These are phyloP conservation scores for Pyrenophora seminiperda DNA, from an alignment of 2,329 filamentous ascomycete genomes.

Conservation along the genomic window DNA sequence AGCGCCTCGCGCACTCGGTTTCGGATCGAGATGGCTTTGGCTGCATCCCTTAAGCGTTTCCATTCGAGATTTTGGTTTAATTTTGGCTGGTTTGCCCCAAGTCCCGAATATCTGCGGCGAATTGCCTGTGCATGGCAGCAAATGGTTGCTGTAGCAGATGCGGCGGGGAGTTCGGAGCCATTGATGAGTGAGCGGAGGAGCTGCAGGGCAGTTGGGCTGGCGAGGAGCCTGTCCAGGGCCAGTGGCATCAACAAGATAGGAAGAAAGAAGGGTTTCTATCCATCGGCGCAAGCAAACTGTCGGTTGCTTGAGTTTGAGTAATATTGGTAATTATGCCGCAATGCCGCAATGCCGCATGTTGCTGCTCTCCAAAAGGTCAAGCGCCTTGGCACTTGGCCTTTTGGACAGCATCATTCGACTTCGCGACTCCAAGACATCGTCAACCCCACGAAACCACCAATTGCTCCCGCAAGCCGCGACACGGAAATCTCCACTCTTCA, in stretches of 20 bases:
- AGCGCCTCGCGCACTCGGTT: slow-evolving; percentile 18
- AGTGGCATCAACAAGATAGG: slow-evolving; percentile 49
- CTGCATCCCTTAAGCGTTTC: slow-evolving; percentile 20
- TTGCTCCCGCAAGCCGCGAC: slow-evolving; percentile 37
- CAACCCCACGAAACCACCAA: slow-evolving; percentile 39
- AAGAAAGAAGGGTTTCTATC: slow-evolving; percentile 21
- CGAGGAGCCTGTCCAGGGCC: slow-evolving; percentile 53
- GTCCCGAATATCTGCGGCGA: slow-evolving; percentile 22
- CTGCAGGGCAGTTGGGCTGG: slow-evolving; percentile 51
- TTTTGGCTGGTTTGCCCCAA: neutral
- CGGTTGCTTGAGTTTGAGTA: slow-evolving; percentile 3
- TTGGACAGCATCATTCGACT: slow-evolving; percentile 43
- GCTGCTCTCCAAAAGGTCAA: slow-evolving; percentile 23
- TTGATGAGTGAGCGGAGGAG: slow-evolving; percentile 44
- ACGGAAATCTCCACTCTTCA: slow-evolving; percentile 46
- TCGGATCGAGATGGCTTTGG: slow-evolving; percentile 5
- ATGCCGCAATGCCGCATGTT: slow-evolving; percentile 19
- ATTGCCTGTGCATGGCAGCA: slow-evolving; percentile 22
- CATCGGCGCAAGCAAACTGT: slow-evolving; percentile 24
- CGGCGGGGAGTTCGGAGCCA: slow-evolving; percentile 26
- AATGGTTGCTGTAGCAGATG: slow-evolving; percentile 20
- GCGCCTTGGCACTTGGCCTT: slow-evolving; percentile 23
- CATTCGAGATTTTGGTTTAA: slow-evolving; percentile 13
- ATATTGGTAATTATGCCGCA: too few species aligned
- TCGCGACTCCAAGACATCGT: slow-evolving; percentile 32